These are phyloP conservation scores for Fraxinus platypoda DNA, from an alignment of 305 asterid species.

Conservation along the genomic window DNA sequence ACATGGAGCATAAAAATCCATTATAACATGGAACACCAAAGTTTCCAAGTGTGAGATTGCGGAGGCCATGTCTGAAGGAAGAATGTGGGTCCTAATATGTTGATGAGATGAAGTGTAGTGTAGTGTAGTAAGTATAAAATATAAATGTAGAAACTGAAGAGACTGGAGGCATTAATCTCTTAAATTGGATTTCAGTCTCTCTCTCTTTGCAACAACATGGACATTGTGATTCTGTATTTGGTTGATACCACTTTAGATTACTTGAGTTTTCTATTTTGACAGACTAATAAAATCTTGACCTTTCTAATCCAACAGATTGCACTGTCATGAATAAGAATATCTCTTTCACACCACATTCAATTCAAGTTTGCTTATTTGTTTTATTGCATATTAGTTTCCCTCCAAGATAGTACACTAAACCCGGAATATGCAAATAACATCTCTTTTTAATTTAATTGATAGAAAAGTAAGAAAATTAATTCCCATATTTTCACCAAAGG, in stretches of 20 bases:
- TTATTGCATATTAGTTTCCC: neutral
- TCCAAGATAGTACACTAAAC: neutral
- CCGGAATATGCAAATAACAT: neutral
- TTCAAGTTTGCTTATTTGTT: neutral
- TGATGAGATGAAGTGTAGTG: neutral
- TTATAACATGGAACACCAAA: neutral
- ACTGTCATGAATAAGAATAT: neutral
- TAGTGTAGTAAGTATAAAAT: neutral
- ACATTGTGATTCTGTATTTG: neutral
- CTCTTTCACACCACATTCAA: neutral
- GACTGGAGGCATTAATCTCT: neutral
- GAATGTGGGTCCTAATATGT: neutral
- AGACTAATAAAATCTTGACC: neutral
- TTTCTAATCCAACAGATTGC: neutral
- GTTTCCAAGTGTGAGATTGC: neutral
- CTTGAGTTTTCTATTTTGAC: neutral
- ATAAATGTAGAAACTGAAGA: neutral
- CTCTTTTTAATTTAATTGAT: neutral
- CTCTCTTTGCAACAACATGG: neutral
- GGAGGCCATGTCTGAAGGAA: neutral
- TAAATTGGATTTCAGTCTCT: neutral
- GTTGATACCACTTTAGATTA: neutral
- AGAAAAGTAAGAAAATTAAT: neutral
- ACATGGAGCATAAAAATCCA: neutral
- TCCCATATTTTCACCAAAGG: neutral